A percentile compares a stretch with the other conserved stretches of the same genome.
Evolutionary conservation across 164 flowering plant genomes (phyloP).

Genomic region (Stephania yunnanensis): DNA sequence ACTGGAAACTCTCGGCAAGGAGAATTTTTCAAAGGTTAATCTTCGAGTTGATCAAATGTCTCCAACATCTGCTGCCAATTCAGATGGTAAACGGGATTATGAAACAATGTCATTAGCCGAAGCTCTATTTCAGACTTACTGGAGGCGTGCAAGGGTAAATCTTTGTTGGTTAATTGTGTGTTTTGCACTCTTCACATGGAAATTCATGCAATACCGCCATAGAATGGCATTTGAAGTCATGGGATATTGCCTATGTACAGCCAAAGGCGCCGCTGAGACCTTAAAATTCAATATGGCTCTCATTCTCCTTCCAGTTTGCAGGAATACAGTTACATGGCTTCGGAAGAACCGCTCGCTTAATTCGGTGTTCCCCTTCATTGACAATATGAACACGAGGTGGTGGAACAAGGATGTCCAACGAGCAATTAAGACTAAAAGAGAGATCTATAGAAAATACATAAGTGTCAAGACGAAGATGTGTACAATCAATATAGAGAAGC

Average conservation of each 20-base stretch:
- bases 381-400: conserved; percentile 51
- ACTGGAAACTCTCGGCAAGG: conserved; percentile 27
- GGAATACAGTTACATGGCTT: conserved; percentile 46
- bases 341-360: conserved; percentile 23
- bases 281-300: conserved; percentile 55
- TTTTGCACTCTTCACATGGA: conserved; percentile 37
- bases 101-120: conserved; percentile 21
- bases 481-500: too few relatives aligned
- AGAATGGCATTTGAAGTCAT: conserved; percentile 41
- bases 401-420: too few relatives aligned
- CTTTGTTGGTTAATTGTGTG: conserved; percentile 29
- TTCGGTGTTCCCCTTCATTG: conserved; percentile 43
- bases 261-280: conserved; percentile 61
- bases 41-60: conserved; percentile 1
- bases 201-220: conserved; percentile 37
- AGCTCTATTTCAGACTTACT: conserved; percentile 28
- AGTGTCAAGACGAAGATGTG: too few relatives aligned
- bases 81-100: background rate
- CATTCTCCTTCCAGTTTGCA: conserved; percentile 45
- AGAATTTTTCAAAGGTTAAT: conserved; percentile 12
- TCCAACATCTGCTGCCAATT: background rate
- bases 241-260: conserved; percentile 49
- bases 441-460: too few relatives aligned
- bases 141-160: conserved; percentile 42
- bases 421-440: too few relatives aligned